Evolutionary conservation across 2,329 filamentous ascomycete species (phyloP), one percentile per base, ranked within the genome.

Genomic region (Fusarium chuoi): DNA sequence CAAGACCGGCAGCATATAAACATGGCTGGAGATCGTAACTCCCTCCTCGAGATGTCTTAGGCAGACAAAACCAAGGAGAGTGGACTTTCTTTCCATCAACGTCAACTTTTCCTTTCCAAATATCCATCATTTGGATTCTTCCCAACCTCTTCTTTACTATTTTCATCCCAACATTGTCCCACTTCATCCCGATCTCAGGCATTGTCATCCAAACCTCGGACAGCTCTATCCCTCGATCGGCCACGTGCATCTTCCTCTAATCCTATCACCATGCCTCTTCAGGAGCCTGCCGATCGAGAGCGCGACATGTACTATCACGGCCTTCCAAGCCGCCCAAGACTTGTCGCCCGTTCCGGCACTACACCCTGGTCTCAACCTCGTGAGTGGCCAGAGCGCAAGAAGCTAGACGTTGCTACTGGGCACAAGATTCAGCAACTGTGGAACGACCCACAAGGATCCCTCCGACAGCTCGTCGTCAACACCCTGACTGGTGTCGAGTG

Each of bases 351-450:
- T 0, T 45, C 42, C 10, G 18, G 42, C 24, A 9, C 24, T 7
- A 13, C 42, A 11, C 24, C n/a, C 0, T 45, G 42, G 42, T 0
- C 0, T 18, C 42, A 8, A 0, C 24, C 9, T 6, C 3, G 1
- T 11, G 11, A 45, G 7, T 45, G n/a, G n/a, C 14, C 24, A 4
- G 42, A 18, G 1, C 3, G 9, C 15, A 45, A 26, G 42, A 45
- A 18, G 6, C 24, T 45, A 9, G 8, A 12, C 5, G 42, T 45
- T 3, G 42, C 42, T 7, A 45, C 24, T 0, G 42, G 42, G 6
- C 42, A 45, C 24, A 11, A 6, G 6, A 45, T 45, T 24, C 17
- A 45, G 11, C 42, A 26, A 3, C n/a, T 24, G 9, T 45, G 42
- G 42, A 45, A 45, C 13, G 11, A 45, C 24, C 42, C 42, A 6